Base-by-base conservation (phyloP, 345 rosid genomes). In the Rhodamnia argentea region DNA sequence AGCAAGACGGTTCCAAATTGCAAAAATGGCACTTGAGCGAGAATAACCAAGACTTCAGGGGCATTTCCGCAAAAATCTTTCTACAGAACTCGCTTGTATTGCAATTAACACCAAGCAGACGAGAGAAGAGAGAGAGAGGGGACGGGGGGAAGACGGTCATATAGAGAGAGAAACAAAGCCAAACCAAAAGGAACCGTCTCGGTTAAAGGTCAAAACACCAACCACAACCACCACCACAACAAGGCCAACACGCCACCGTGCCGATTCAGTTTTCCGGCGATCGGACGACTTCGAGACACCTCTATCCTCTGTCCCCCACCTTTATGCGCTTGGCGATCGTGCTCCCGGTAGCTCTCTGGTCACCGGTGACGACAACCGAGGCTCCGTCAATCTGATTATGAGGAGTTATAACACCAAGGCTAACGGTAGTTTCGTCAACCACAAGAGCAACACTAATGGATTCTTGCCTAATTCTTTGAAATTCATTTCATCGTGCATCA, bases 401-500 rank as follows among this genome's bases (percentile, higher is more conserved):
- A 84, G 82, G 86, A 85, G 85, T 85, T 87, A 87, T 40, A 87
- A 27, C 60, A 87, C 85, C 62, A 86, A 84, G 59, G 86, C 52
- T 75, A 92, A 92, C 81, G 88, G 70, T 83, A 84, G 83, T 60
- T 58, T 87, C 47, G 88, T n/a, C 37, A 76, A 70, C 85, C 52
- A 40, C 44, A 87, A 84, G 76, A 59, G 86, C 27, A 50, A 60
- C 84, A 86, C 70, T 23, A 92, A 94, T 89, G 92, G 94, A 22
- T 91, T 97, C 83, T 52, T 97, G 60, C 99, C 99, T 3, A 92
- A 88, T 92, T 96, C 99, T 20, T 86, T 96, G 85, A 97, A 92
- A 88, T 95, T 97, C 88, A 94, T 97, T 85, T 97, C 99, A 26
- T 93, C 98, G 20, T 97, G 95, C 54, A 89, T 97, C 85, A 92